Percentiles rank a stretch among this genome's conserved stretches.
Evolutionary conservation across 1,284 basidiomycete genomes (phyloP).

Genomic region (Ganoderma resinaceum): DNA sequence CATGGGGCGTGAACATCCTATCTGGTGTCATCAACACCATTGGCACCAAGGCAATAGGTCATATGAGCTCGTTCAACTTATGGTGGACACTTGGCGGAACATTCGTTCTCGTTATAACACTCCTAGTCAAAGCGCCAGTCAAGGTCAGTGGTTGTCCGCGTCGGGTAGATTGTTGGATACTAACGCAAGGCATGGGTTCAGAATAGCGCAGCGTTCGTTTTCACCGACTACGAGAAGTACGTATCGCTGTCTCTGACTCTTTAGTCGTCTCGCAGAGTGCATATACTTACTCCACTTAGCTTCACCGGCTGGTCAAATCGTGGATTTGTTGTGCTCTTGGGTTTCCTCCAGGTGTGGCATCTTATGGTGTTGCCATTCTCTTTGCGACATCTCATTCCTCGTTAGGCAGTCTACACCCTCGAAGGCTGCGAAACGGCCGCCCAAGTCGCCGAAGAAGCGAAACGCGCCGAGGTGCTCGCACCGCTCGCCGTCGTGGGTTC

Average conservation of each 20-base stretch:
- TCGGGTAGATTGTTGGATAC: background rate
- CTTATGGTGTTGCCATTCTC: background rate
- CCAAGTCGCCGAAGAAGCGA: slow-evolving; percentile 67
- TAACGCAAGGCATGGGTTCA: slow-evolving; percentile 27
- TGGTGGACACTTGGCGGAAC: slow-evolving; percentile 74
- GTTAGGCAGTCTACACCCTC: slow-evolving; percentile 66
- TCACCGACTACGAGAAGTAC: slow-evolving; percentile 65
- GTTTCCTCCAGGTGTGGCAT: slow-evolving; percentile 47
- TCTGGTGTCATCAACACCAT: slow-evolving; percentile 60
- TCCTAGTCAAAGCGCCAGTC: slow-evolving; percentile 61
- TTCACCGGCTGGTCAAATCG: slow-evolving; percentile 62
- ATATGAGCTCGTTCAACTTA: slow-evolving; percentile 62
- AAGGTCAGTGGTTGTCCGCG: slow-evolving; percentile 44
- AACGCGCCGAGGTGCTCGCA: slow-evolving; percentile 61
- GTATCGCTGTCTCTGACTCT: background rate
- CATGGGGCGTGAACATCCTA: slow-evolving; percentile 63
- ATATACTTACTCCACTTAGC: slow-evolving; percentile 39
- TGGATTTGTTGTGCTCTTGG: slow-evolving; percentile 65
- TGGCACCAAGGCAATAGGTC: slow-evolving; percentile 63
- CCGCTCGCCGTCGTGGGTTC: slow-evolving; percentile 62
- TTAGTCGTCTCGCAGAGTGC: background rate
- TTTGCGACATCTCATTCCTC: background rate
- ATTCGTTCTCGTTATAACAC: slow-evolving; percentile 59
- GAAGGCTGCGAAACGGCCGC: slow-evolving; percentile 71
- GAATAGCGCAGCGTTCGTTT: slow-evolving; percentile 63